Base-by-base conservation (phyloP, 2,329 filamentous ascomycete genomes). In the Didymella keratinophila region DNA sequence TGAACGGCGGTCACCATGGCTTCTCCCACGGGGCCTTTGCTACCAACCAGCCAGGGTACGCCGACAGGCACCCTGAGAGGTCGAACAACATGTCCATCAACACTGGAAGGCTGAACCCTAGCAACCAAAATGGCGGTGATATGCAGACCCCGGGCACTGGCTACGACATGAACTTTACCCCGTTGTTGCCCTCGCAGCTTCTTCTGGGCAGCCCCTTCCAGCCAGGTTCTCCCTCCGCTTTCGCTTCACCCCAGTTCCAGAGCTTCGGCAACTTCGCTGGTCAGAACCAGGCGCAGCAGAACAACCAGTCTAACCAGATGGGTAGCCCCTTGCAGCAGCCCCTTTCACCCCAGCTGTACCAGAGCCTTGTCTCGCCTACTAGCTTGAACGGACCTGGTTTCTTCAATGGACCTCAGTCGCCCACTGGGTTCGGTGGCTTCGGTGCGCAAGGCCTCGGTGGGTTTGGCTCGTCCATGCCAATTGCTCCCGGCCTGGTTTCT, bases 131-230 rank as follows among this genome's bases (percentile, higher is more conserved):
- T 75, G 82, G 80, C 59, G 86, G 84, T 70, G 93, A 96, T 65
- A 87, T 97, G 86, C 84, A 90, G 66, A 94, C 91, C 23, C 93
- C 95, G 16, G 93, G 91, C 42, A 94, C 92, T 51, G 92, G 86
- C 42, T 96, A 93, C 74, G 95, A 98, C 74, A 97, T 98, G 94
- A 95, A 98, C 80, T 98, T 97, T 79, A 97, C 95, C 11, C 94
- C 95, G 65, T 85, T 99, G 66, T 87, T 99, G 36, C 95, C 95
- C 34, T 98, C 94, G 32, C 92, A 97, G 79, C 84, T 99, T 69
- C 87, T 99, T 25, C 89, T 98, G 49, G 95, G 95, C 46, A 97
- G 93, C 78, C 95, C 95, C 18, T 98, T 98, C 80, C 95, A 98
- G 80, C 93, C 95, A 14, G 95, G 93, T 41, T 97, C 92, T 5